Percentiles rank a stretch among this genome's conserved stretches.
phyloP scores from a whole-genome alignment of 306 rosid species.

The Gastrolobium bilobum region DNA sequence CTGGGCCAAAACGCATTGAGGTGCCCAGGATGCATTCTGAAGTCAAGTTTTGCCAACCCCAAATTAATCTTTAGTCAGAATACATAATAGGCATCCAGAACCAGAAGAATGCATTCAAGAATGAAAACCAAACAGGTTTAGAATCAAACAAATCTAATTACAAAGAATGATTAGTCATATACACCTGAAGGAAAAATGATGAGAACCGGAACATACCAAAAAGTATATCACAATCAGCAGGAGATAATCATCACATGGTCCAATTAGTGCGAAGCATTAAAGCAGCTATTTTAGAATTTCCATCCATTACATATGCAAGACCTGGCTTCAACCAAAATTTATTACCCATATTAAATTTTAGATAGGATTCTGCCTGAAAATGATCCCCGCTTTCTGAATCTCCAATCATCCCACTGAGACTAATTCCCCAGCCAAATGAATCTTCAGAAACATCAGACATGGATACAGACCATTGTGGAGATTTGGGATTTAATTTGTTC shows the following conservation, averaged over 20 bases:
- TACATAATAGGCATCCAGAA: not conserved
- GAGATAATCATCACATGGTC: conserved; percentile 62
- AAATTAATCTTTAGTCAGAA: not conserved
- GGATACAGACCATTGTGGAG: conserved; percentile 69
- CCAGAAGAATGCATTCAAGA: not conserved
- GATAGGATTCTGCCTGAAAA: conserved; percentile 78
- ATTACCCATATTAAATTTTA: conserved; percentile 71
- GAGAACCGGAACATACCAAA: not conserved
- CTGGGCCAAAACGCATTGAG: no score
- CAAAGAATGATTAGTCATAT: conserved; percentile 40
- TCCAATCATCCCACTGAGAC: conserved; percentile 67
- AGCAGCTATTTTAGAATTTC: conserved; percentile 63
- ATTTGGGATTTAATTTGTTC: conserved; percentile 58
- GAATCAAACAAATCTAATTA: conserved; percentile 8
- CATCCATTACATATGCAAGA: conserved; percentile 64
- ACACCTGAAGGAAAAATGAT: conserved; percentile 27
- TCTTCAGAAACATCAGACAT: conserved; percentile 79
- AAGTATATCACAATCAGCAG: not conserved
- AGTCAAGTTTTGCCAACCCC: not conserved
- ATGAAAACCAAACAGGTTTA: not conserved
- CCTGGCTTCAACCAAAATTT: conserved; percentile 86
- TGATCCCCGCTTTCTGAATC: conserved; percentile 57
- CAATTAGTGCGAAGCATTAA: conserved; percentile 80
- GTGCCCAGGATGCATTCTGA: no score
- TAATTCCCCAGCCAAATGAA: conserved; percentile 83